Evolutionary conservation across 257 asterid species (phyloP).

Genomic region (Buddleja alternifolia): DNA sequence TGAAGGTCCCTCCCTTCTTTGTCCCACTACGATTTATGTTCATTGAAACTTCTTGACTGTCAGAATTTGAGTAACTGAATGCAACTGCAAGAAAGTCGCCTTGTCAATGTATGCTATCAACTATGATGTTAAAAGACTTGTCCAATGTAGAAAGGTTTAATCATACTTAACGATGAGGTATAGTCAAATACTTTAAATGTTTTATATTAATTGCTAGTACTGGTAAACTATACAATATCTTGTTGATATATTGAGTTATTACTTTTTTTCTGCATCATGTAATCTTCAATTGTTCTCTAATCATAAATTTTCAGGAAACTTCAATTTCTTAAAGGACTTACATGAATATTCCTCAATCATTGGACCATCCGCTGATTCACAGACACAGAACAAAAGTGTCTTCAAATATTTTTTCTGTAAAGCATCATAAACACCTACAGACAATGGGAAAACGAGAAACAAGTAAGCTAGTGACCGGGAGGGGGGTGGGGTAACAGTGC

Average conservation of each 20-base stretch:
- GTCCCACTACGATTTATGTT: slow-evolving; percentile 77
- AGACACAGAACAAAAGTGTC: slow-evolving; percentile 83
- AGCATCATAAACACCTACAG: slow-evolving; percentile 89
- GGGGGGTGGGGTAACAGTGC: background rate
- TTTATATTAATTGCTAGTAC: background rate
- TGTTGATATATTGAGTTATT: background rate
- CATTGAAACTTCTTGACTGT: slow-evolving; percentile 90
- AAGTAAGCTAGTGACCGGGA: slow-evolving; percentile 29
- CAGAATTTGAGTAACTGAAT: slow-evolving; percentile 79
- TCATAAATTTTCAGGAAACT: slow-evolving; percentile 11
- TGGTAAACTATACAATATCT: background rate
- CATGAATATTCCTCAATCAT: slow-evolving; percentile 94
- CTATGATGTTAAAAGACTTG: slow-evolving; percentile 4
- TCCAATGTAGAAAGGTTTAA: slow-evolving; percentile 21
- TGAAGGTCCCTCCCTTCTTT: slow-evolving; percentile 80
- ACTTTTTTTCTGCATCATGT: slow-evolving; percentile 15
- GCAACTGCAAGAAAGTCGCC: slow-evolving; percentile 62
- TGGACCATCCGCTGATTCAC: slow-evolving; percentile 82
- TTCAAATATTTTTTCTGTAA: slow-evolving; percentile 88
- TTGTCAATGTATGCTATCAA: slow-evolving; percentile 32
- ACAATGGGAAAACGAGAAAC: slow-evolving; percentile 25
- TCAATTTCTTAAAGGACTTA: slow-evolving; percentile 43
- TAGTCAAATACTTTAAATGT: background rate
- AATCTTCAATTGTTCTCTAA: background rate
- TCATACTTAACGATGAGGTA: slow-evolving; percentile 8